A percentile compares a stretch with the other conserved stretches of the same genome.
These are phyloP conservation scores for Fusarium sp. DNA, from an alignment of 2,329 filamentous ascomycete genomes.

Conservation along the genomic window DNA sequence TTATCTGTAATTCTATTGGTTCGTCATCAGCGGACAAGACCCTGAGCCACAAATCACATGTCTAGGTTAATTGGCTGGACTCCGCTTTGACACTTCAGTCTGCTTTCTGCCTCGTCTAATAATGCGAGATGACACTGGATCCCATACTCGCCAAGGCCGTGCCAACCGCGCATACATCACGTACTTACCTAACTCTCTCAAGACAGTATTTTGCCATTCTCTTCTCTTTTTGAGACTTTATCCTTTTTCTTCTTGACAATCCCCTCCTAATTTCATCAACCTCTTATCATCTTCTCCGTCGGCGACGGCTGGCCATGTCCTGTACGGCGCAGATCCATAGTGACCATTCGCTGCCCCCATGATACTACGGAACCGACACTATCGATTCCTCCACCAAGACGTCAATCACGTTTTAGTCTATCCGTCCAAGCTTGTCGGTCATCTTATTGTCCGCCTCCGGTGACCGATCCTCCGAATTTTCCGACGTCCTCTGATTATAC, in stretches of 20 bases:
- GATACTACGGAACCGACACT: conserved; percentile 37
- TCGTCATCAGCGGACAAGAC: neutral
- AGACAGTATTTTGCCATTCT: neutral
- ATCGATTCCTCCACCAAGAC: conserved; percentile 34
- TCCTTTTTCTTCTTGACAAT: conserved; percentile 11
- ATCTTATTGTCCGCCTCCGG: conserved; percentile 25
- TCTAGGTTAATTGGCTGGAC: neutral
- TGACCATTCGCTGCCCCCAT: conserved; percentile 45
- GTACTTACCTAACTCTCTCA: conserved; percentile 5
- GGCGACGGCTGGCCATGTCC: conserved; percentile 46
- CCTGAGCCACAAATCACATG: conserved; percentile 4
- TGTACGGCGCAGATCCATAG: conserved; percentile 32
- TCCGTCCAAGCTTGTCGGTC: conserved; percentile 27
- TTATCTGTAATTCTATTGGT: conserved; percentile 8
- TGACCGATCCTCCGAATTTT: conserved; percentile 22
- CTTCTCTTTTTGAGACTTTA: conserved; percentile 25
- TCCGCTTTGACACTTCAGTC: conserved; percentile 19
- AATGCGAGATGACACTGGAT: conserved; percentile 49
- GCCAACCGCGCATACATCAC: conserved; percentile 39
- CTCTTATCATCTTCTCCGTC: conserved; percentile 13
- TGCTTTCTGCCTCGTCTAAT: conserved; percentile 29
- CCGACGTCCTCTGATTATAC: conserved; percentile 11
- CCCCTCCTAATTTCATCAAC: conserved; percentile 3
- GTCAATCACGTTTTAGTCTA: conserved; percentile 29
- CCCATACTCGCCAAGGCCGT: conserved; percentile 42